Evolutionary conservation across 306 rosid species (phyloP), one percentile per base, ranked within the genome.

Genomic region (Cajanus cajan): DNA sequence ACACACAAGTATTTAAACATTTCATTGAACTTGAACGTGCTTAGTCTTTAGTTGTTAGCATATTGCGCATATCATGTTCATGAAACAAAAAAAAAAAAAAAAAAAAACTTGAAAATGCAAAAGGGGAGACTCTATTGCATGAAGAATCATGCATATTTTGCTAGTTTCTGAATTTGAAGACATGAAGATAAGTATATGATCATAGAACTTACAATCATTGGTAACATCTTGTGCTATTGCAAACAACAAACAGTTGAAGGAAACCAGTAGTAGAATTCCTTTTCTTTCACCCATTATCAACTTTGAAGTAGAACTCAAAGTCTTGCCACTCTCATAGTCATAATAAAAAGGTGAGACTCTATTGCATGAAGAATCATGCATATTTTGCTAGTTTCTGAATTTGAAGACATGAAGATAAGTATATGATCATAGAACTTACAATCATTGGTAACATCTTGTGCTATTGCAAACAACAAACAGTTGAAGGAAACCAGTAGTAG

Each of bases 221-320:
- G 5, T 18, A 43, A 9, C 55, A n/a, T 74, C 54, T 78, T 69
- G 50, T 58, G 78, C 77, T 47, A 15, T 43, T 45, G 33, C 72
- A 21, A 33, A 16, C 41, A 44, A 8, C 45, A 78, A 78, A 21
- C 19, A 58, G 51, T 19, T 79, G 71, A 68, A 59, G 48, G 25
- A 31, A 43, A 79, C 31, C 7, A 79, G 3, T 31, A 79, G 54
- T 7, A 4, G 21, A 31, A 57, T 34, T 15, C 31, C 11, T 41
- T 16, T 43, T 61, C 59, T 78, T 57, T 43, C 70, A 69, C 28
- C 71, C 70, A 55, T 69, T 14, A 11, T 68, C 58, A 68, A 41
- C 48, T 21, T 40, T 40, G 40, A 67, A 51, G 34, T 4, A 15
- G 11, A 59, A 66, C 47, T 59, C 64, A 52, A 37, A 41, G 31